Evolutionary conservation across 2,329 filamentous ascomycete genomes (phyloP).

Genomic region (Nannizziopsis arthrosporioides): DNA sequence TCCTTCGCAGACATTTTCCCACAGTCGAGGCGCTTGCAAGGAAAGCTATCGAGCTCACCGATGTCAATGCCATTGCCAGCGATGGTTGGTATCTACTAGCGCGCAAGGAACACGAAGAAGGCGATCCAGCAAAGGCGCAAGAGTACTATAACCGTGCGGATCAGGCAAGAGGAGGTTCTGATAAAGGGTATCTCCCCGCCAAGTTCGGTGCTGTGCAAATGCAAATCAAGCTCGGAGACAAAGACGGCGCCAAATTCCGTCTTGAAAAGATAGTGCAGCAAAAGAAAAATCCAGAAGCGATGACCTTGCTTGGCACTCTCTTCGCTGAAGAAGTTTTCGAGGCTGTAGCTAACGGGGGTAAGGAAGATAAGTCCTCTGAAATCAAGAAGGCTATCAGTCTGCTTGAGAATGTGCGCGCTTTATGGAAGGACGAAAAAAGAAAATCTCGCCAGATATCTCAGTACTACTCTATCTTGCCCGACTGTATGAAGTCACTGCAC

Average conservation of each 20-base stretch:
- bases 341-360: slow-evolving; percentile 60
- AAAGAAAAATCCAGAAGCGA: slow-evolving; percentile 71
- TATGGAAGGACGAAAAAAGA: slow-evolving; percentile 93
- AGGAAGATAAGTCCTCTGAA: slow-evolving; percentile 81
- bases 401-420: slow-evolving; percentile 69
- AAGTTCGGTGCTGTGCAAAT: slow-evolving; percentile 92
- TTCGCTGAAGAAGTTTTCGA: slow-evolving; percentile 91
- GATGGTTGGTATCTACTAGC: slow-evolving; percentile 96
- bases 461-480: slow-evolving; percentile 85
- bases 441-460: slow-evolving; percentile 65
- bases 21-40: slow-evolving; percentile 79
- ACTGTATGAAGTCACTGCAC: slow-evolving; percentile 72
- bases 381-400: slow-evolving; percentile 75
- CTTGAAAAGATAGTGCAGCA: slow-evolving; percentile 90
- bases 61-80: slow-evolving; percentile 91
- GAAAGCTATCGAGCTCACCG: slow-evolving; percentile 88
- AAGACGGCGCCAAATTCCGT: slow-evolving; percentile 82
- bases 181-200: slow-evolving; percentile 80
- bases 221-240: slow-evolving; percentile 69
- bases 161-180: slow-evolving; percentile 79
- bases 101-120: slow-evolving; percentile 76
- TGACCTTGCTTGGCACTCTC: slow-evolving; percentile 80
- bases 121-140: slow-evolving; percentile 60
- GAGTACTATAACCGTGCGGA: slow-evolving; percentile 87
- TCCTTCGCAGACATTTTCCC: slow-evolving; percentile 65